Percentiles rank a stretch among this genome's conserved stretches.
phyloP scores from a whole-genome alignment of 345 rosid genomes.

The Citrus unshiu region DNA sequence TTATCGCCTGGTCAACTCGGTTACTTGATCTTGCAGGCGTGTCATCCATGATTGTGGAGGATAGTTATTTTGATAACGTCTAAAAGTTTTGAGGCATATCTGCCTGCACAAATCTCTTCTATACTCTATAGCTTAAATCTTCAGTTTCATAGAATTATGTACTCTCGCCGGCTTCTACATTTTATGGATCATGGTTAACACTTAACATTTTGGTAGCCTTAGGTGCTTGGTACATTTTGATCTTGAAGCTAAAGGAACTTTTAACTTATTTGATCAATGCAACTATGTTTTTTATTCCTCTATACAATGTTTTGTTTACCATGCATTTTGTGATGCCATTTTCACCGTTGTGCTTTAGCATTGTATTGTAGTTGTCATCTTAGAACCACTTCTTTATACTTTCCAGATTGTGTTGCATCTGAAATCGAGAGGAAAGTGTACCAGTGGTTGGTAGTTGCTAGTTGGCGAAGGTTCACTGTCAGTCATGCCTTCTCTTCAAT shows the following conservation, averaged over 20 bases:
- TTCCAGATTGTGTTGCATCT: conserved; percentile 32
- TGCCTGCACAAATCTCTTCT: conserved; percentile 7
- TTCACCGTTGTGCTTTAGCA: neutral
- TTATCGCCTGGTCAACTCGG: neutral
- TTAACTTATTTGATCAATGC: neutral
- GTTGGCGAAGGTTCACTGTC: conserved; percentile 7
- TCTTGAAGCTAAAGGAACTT: neutral
- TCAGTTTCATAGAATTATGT: conserved; percentile 8
- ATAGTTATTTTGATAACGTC: conserved; percentile 3
- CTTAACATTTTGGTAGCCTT: neutral
- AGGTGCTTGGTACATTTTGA: conserved; percentile 5
- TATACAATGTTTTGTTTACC: neutral
- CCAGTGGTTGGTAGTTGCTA: conserved; percentile 21
- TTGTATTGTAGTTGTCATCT: neutral
- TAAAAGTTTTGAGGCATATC: conserved; percentile 2
- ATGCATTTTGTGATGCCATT: neutral
- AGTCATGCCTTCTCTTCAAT: conserved; percentile 88
- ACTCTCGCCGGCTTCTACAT: conserved; percentile 7
- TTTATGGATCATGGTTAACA: conserved; percentile 32
- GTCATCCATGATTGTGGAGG: conserved; percentile 7
- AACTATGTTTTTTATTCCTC: neutral
- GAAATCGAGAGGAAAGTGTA: conserved; percentile 16
- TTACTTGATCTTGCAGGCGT: conserved; percentile 2
- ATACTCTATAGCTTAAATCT: neutral
- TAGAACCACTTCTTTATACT: conserved; percentile 5